Conservation (phyloP, 345 rosid species). For the Brassica napus region DNA sequence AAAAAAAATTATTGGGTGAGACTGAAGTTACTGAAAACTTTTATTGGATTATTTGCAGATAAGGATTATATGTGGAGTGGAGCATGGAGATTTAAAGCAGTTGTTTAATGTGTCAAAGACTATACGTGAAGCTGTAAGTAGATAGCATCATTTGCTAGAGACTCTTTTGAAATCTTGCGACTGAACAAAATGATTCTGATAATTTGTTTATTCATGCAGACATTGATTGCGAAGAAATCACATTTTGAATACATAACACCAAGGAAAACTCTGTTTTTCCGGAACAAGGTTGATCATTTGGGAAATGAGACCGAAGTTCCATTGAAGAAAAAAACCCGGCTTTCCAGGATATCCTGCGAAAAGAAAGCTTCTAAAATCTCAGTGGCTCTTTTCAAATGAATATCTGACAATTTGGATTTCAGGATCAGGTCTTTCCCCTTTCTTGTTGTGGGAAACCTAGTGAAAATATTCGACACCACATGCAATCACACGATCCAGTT, state of each 20-base stretch:
- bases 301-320: slow-evolving; percentile 59
- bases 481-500: not conserved
- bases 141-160: slow-evolving; percentile 1
- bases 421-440: not conserved
- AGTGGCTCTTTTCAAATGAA: slow-evolving; percentile 37
- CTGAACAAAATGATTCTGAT: not conserved
- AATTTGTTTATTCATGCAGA: slow-evolving; percentile 37
- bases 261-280: slow-evolving; percentile 53
- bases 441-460: not conserved
- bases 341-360: slow-evolving; percentile 28
- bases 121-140: slow-evolving; percentile 65
- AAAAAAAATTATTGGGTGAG: not conserved
- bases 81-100: slow-evolving; percentile 75
- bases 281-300: slow-evolving; percentile 38
- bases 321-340: slow-evolving; percentile 27
- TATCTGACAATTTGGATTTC: slow-evolving; percentile 1
- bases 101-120: slow-evolving; percentile 63
- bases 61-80: slow-evolving; percentile 62
- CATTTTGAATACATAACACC: slow-evolving; percentile 75
- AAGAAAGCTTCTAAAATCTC: slow-evolving; percentile 53
- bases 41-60: slow-evolving; percentile 44
- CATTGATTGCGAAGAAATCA: slow-evolving; percentile 52
- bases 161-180: not conserved
- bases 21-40: not conserved
- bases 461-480: not conserved